These are phyloP conservation scores for Hypoxylon cercidicola DNA, from an alignment of 495 filamentous ascomycete genomes.

Conservation along the genomic window DNA sequence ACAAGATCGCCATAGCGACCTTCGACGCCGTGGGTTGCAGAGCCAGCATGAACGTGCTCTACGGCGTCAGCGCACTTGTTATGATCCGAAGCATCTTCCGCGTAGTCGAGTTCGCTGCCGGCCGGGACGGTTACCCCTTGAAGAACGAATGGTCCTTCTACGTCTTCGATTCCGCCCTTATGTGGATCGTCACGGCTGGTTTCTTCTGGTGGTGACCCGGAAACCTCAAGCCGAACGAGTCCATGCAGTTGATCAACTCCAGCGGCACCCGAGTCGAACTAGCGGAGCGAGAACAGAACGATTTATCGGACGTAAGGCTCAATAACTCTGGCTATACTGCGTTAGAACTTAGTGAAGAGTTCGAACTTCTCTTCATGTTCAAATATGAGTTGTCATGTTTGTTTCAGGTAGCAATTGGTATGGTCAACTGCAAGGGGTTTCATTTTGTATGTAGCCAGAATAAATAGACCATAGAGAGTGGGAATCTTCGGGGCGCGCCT, in stretches of 20 bases:
- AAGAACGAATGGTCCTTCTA: conserved; percentile 68
- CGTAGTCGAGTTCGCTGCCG: conserved; percentile 68
- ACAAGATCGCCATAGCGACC: conserved; percentile 3
- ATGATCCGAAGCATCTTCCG: conserved; percentile 69
- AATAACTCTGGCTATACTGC: neutral
- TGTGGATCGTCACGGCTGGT: conserved; percentile 62
- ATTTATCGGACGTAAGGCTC: conserved; percentile 2
- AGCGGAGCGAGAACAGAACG: conserved; percentile 4
- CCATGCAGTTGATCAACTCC: neutral
- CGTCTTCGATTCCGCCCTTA: conserved; percentile 68
- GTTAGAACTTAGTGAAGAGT: conserved; percentile 1
- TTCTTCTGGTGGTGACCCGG: conserved; percentile 29
- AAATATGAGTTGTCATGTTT: neutral
- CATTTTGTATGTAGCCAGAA: no score
- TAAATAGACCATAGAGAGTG: no score
- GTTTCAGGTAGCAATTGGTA: neutral
- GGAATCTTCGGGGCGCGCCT: no score
- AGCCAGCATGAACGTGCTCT: conserved; percentile 65
- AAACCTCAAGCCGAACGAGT: conserved; percentile 12
- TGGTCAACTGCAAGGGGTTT: no score
- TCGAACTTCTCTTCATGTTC: neutral
- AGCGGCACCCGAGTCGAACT: conserved; percentile 11
- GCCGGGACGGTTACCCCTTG: conserved; percentile 61
- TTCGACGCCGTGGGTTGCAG: conserved; percentile 51
- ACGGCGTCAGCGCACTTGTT: conserved; percentile 64